Conservation (phyloP, 352 stramenopile genomes). For the Pythium vanterpoolii region DNA sequence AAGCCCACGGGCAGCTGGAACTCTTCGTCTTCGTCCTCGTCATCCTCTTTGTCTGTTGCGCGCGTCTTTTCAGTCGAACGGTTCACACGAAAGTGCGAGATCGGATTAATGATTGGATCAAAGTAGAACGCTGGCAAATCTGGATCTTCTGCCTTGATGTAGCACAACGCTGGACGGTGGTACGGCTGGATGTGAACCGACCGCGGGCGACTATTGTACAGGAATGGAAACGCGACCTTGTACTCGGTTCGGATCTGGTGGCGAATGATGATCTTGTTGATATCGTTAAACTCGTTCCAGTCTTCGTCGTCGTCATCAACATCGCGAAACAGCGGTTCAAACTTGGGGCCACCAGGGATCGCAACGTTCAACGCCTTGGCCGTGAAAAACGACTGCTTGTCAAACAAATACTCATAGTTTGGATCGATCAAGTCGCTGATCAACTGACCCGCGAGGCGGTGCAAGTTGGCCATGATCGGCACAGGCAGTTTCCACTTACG, state of each 20-base stretch:
- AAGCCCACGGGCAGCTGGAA: slow-evolving; percentile 88
- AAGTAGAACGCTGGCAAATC: slow-evolving; percentile 97
- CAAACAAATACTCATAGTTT: slow-evolving; percentile 94
- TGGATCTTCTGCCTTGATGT: slow-evolving; percentile 96
- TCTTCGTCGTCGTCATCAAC: slow-evolving; percentile 98
- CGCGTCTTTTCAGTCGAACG: slow-evolving; percentile 47
- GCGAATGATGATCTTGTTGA: slow-evolving; percentile 99
- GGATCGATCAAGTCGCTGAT: slow-evolving; percentile 97
- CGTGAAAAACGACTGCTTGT: slow-evolving; percentile 98
- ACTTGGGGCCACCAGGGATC: slow-evolving; percentile 99
- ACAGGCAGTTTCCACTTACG: slow-evolving; percentile 96
- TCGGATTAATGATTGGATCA: slow-evolving; percentile 97
- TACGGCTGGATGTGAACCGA: slow-evolving; percentile 96
- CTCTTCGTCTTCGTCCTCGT: slow-evolving; percentile 84
- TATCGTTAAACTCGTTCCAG: slow-evolving; percentile 99
- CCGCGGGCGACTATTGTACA: slow-evolving; percentile 98
- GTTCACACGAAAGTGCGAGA: slow-evolving; percentile 91
- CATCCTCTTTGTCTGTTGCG: slow-evolving; percentile 43
- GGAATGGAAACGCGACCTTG: slow-evolving; percentile 98
- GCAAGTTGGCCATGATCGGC: slow-evolving; percentile 97
- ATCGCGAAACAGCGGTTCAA: slow-evolving; percentile 99
- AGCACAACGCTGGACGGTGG: slow-evolving; percentile 95
- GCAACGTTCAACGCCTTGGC: slow-evolving; percentile 99
- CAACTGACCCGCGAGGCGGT: slow-evolving; percentile 95
- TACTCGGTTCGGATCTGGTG: slow-evolving; percentile 99